Evolutionary conservation across 129 eudicot genomes (phyloP).

Genomic region (Flaveria brownii): DNA sequence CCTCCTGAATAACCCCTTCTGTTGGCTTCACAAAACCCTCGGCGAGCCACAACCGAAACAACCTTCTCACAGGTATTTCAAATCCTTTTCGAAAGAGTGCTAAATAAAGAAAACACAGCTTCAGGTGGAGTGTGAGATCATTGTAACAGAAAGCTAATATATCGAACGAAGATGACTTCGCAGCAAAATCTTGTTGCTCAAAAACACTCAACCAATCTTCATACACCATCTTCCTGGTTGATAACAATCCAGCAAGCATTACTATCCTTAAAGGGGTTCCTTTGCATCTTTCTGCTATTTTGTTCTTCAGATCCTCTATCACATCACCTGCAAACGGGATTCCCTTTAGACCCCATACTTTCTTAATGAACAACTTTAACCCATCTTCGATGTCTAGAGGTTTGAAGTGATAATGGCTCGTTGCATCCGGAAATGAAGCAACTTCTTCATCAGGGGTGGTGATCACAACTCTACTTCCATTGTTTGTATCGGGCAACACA

Average conservation of each 20-base stretch:
- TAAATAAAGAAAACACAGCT: slow-evolving; percentile 42
- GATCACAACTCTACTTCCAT: slow-evolving; percentile 47
- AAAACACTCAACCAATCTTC: slow-evolving; percentile 36
- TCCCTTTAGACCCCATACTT: slow-evolving; percentile 25
- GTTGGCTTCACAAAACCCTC: slow-evolving; percentile 41
- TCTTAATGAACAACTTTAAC: slow-evolving; percentile 28
- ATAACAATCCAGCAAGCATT: slow-evolving; percentile 43
- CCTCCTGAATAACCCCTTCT: slow-evolving; percentile 24
- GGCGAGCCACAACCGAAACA: slow-evolving; percentile 48
- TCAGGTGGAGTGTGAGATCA: slow-evolving; percentile 36
- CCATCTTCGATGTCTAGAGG: slow-evolving; percentile 29
- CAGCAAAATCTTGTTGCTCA: slow-evolving; percentile 8
- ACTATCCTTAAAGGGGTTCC: slow-evolving; percentile 38
- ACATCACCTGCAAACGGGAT: slow-evolving; percentile 26
- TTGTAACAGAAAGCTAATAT: slow-evolving; percentile 32
- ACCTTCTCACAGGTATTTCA: slow-evolving; percentile 37
- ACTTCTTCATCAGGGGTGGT: slow-evolving; percentile 39
- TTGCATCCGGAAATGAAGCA: slow-evolving; percentile 14
- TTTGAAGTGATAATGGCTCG: slow-evolving; percentile 19
- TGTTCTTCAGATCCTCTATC: slow-evolving; percentile 25
- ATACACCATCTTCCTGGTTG: background rate
- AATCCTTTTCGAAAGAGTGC: slow-evolving; percentile 31
- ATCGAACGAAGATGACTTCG: slow-evolving; percentile 20
- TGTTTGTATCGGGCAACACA: slow-evolving; percentile 30
- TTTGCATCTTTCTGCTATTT: slow-evolving; percentile 41